Base-by-base conservation (phyloP, 192 early-diverging fungal species). In the Coemansia sp. region DNA sequence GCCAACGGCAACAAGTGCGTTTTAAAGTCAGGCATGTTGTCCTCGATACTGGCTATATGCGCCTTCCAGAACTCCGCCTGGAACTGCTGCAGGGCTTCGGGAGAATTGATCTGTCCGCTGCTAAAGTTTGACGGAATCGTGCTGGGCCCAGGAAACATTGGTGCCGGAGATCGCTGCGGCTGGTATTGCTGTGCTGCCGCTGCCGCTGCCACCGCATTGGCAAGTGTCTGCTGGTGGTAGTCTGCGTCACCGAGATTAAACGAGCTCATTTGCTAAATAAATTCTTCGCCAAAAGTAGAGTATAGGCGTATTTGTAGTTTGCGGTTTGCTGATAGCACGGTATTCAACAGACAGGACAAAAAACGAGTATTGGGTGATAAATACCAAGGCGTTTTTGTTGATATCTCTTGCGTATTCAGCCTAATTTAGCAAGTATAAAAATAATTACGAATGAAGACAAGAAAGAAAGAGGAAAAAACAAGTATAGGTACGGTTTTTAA, bases 1-100 rank as follows among this genome's bases (percentile, higher is more conserved):
- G 96, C 96, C 45, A 98, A 75, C 22, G 96, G 96, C 59, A 98
- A 68, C 58, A 88, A 85, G 66, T 98, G 95, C 45, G 87, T 82
- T 73, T 95, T 95, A 80, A 94, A 98, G 77, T 98, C 96, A 20
- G 89, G 87, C 56, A 80, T 73, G 17, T 87, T 87, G 57, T 89
- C 78, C 56, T 91, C 84, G 22, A 89, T 85, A 49, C 83, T 79
- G 10, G 68, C 65, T 71, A 88, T 84, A 63, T 92, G 90, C 8
- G 85, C 84, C 65, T 86, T 81, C 92, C 92, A 93, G 61, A 91
- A 93, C 8, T 58, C 54, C 25, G 49, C 34, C 65, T 75, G 69
- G 60, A 77, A 83, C 68, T 77, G 71, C 61, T 71, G 71, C 60
- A 82, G 71, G 34, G 79, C 67, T 28, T 82, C 79, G 20, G 69